Conservation (phyloP, 2,329 filamentous ascomycete species). For the Ophiostoma angusticollis region DNA sequence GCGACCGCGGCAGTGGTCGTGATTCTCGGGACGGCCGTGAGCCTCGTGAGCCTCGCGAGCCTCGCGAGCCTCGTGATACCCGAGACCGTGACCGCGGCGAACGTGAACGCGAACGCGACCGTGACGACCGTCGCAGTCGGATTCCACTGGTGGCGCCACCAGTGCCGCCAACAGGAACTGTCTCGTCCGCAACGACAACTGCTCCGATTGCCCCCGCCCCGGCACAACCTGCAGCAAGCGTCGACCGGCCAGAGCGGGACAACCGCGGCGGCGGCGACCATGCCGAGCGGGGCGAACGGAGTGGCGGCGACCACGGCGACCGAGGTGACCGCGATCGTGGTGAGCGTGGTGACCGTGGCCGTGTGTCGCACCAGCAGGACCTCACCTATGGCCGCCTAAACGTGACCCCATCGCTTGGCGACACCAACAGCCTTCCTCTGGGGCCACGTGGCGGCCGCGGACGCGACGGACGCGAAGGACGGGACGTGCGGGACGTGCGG, state of each 20-base stretch:
- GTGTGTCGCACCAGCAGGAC: conserved; percentile 34
- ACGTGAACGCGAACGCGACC: conserved; percentile 13
- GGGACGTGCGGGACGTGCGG: background rate
- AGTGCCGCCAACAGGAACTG: background rate
- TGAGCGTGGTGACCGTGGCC: conserved; percentile 2
- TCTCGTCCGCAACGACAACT: background rate
- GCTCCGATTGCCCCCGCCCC: no score
- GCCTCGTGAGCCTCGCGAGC: background rate
- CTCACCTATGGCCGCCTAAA: conserved; percentile 51
- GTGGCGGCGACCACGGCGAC: conserved; percentile 6
- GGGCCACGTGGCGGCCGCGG: conserved; percentile 39
- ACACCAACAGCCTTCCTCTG: conserved; percentile 30
- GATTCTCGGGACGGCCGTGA: conserved; percentile 20
- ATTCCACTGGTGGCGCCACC: conserved; percentile 5
- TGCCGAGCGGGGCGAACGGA: background rate
- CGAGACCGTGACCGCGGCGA: conserved; percentile 16
- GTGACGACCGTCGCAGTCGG: conserved; percentile 37
- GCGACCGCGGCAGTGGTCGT: conserved; percentile 1
- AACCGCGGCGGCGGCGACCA: conserved; percentile 21
- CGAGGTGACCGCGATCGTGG: conserved; percentile 1
- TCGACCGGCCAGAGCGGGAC: conserved; percentile 24
- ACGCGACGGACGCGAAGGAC: conserved; percentile 22
- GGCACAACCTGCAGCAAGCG: no score
- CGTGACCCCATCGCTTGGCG: conserved; percentile 31
- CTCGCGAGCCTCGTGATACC: no score